Evolutionary conservation across 2,329 filamentous ascomycete species (phyloP), one percentile per base, ranked within the genome.

Genomic region (Beauveria asiatica): DNA sequence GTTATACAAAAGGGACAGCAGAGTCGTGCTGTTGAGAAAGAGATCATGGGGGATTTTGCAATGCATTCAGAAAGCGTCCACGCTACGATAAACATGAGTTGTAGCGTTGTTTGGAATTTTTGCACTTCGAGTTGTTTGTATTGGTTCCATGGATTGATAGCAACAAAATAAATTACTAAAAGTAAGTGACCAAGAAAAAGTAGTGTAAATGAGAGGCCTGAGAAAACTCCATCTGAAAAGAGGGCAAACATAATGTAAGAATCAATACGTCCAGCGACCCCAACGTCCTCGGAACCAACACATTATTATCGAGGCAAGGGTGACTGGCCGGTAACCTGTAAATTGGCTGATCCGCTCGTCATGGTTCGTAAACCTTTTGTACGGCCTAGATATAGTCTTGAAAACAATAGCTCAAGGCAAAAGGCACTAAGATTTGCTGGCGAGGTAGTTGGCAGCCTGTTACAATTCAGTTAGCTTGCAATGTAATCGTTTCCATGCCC

Each of bases 371-470:
- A 27, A 21, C 30, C 19, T 27, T 42, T 41, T 11, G 21, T 7
- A 11, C 16, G 33, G 33, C 23, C 3, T 41, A n/a, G 27, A 23
- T 6, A 5, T 49, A 5, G 9, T 19, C 30, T 27, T 48, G 5
- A 25, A 49, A 13, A 37, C 33, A 37, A 16, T 37, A 5, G 16
- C 7, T 30, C 10, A 27, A 23, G n/a, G 23, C 16, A n/a, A 11
- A 27, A 11, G n/a, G 25, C 37, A 48, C 39, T 69, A 83, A 62
- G 80, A 82, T 68, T 81, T 79, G 70, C 73, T 83, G 48, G 81
- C 81, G 63, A 84, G 74, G 65, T 76, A 76, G 67, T 84, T 83
- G 64, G 81, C 81, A 57, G 81, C 81, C 81, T 75, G 54, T 3
- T 37, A 60, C 59, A 27, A 11, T 37, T 5, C 4, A 8, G 37